Base-by-base conservation (phyloP, 148 eudicot species). In the Pharnaceum exiguum region DNA sequence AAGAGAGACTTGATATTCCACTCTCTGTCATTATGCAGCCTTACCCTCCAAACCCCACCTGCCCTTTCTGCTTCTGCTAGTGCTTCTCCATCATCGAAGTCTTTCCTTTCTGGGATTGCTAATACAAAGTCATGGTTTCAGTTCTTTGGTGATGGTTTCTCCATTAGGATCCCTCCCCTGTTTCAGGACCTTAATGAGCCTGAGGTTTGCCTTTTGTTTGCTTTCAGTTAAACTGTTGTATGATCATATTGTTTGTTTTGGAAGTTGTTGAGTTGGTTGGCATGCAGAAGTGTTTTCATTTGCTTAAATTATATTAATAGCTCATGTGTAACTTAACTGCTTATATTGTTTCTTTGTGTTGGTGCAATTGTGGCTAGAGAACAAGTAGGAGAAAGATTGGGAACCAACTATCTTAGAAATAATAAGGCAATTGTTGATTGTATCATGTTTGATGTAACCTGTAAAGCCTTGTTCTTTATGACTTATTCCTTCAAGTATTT, bases 51-150 rank as follows among this genome's bases (percentile, higher is more conserved):
- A 31, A 56, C 62, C 48, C 62, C 64, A 32, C 6, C 22, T 54
- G 67, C 81, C 7, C 31, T 69, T 27, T 65, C 77, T 28, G 68
- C 65, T 2, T 61, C 72, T 30, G 61, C 62, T 9, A 4, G 66
- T 22, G 30, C 80, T 43, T 28, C 60, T 22, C 21, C 58, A 24
- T 46, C 76, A 1, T 53, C 86, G 17, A 80, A 81, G 45, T 81
- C 91, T 5, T 67, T 82, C 30, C 74, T 93, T 31, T 77, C 85
- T 0, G 84, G 75, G 18, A 81, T 93, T 70, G 74, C 78, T 3
- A 93, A 86, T 62, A 93, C 99, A 22, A 85, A 79, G 68, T 89
- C 95, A 13, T 93, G 99, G 99, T 80, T 75, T 63, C 96, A 77
- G 63, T 93, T 89, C 45, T 93, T 46, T 56, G 99, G 99, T 16